Evolutionary conservation across 2,329 filamentous ascomycete genomes (phyloP), one percentile per base, ranked within the genome.

Genomic region (Aphanoascus verrucosus): DNA sequence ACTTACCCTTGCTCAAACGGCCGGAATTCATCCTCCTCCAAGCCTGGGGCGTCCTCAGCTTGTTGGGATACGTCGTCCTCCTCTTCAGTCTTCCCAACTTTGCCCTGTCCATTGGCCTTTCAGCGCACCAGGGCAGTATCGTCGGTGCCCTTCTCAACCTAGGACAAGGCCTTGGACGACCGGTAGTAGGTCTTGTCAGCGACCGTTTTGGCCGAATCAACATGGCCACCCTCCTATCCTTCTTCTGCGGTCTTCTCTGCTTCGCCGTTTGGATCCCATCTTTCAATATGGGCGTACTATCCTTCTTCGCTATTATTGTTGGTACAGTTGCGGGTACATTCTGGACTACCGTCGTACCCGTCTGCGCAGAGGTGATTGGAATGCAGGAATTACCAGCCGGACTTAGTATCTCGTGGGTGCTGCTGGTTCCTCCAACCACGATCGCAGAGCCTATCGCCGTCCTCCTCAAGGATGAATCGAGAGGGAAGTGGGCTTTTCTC

Each of bases 81-180:
- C 70, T 85, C 1, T 86, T 83, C 67, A 81, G 77, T 2, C 65
- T 86, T 7, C 78, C 83, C 1, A 81, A 78, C 55, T 85, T 83
- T 61, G 80, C 80, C 1, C 69, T 74, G 5, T 74, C 74, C 0
- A 74, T 84, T 35, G 82, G 82, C 0, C 72, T 85, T 3, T 72
- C 72, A 0, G 68, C 78, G 1, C 69, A 76, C n/a, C 81, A 85
- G 62, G 82, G 79, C 0, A 76, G 77, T 12, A 71, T 81, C 38
- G 73, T 84, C n/a, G 77, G 77, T 3, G 82, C 82, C 0, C 60
- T 85, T 8, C 67, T 85, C 49, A 85, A 83, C 58, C 66, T 85
- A 0, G 82, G 82, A 0, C 79, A 83, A 59, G 79, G 73, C 23
- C 58, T 74, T 12, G 72, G 72, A 0, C 70, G 82, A 3, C 82